A percentile compares a stretch with the other conserved stretches of the same genome.
These are phyloP conservation scores for Epichloe typhina DNA, from an alignment of 2,329 filamentous ascomycete species.

Conservation along the genomic window DNA sequence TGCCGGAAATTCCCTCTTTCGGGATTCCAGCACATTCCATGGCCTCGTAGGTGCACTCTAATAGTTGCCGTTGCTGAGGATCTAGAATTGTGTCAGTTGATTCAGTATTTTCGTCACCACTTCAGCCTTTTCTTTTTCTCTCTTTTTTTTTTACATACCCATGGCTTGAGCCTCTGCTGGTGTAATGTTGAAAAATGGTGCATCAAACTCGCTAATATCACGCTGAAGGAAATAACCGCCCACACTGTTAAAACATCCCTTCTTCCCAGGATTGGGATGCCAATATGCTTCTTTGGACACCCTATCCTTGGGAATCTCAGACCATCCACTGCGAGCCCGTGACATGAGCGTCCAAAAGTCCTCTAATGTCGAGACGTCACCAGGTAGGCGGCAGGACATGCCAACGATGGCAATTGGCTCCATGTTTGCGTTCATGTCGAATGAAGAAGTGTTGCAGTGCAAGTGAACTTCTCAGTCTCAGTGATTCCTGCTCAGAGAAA, in stretches of 20 bases:
- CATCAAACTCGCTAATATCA: constrained; percentile 34
- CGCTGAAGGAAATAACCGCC: constrained; percentile 30
- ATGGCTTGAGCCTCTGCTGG: constrained; percentile 9
- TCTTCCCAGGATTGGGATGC: constrained; percentile 30
- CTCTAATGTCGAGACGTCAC: constrained; percentile 26
- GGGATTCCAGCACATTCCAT: constrained; percentile 39
- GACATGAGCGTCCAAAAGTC: constrained; percentile 33
- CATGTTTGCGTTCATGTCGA: constrained; percentile 2
- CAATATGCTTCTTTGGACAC: constrained; percentile 31
- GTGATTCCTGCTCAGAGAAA: not conserved
- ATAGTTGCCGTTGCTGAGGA: constrained; percentile 37
- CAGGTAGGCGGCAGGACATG: constrained; percentile 33
- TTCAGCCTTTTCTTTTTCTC: not conserved
- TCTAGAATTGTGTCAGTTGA: constrained; percentile 18
- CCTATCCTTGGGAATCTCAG: constrained; percentile 29
- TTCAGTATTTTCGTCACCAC: not conserved
- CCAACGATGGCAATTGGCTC: constrained; percentile 32
- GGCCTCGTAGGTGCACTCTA: constrained; percentile 41
- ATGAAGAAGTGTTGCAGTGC: not conserved
- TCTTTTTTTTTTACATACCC: too few species aligned
- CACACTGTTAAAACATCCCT: constrained; percentile 23
- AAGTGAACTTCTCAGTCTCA: not conserved
- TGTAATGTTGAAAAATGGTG: constrained; percentile 39
- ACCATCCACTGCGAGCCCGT: constrained; percentile 26
- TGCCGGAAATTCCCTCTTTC: constrained; percentile 32